phyloP scores from a whole-genome alignment of 176 grass and related monocot species.

The Triticum turgidum region DNA sequence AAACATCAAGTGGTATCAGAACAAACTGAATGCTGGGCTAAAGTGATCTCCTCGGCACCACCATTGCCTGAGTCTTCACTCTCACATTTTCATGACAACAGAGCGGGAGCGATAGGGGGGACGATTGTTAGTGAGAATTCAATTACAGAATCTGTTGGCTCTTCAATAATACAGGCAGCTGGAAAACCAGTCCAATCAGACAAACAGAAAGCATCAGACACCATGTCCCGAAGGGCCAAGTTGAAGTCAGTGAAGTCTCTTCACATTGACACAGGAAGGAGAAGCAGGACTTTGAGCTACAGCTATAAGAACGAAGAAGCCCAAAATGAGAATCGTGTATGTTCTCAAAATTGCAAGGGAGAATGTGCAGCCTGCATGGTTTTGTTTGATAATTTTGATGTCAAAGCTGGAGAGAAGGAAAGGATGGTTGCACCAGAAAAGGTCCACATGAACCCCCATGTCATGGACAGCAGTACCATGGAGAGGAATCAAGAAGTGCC shows the following conservation, averaged over 20 bases:
- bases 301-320: slow-evolving; percentile 26
- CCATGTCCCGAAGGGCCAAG: slow-evolving; percentile 57
- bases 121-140: slow-evolving; percentile 25
- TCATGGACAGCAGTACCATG: slow-evolving; percentile 32
- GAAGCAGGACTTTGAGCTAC: slow-evolving; percentile 25
- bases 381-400: slow-evolving; percentile 50
- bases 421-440: slow-evolving; percentile 45
- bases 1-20: slow-evolving; percentile 24
- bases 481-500: slow-evolving; percentile 28
- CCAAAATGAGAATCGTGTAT: slow-evolving; percentile 34
- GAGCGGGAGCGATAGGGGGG: slow-evolving; percentile 12
- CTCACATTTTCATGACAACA: slow-evolving; percentile 35
- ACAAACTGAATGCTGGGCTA: slow-evolving; percentile 12
- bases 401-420: slow-evolving; percentile 48
- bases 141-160: slow-evolving; percentile 42
- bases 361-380: slow-evolving; percentile 43
- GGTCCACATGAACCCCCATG: slow-evolving; percentile 39
- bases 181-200: slow-evolving; percentile 20
- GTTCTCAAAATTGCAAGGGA: slow-evolving; percentile 35
- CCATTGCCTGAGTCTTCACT: slow-evolving; percentile 42
- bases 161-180: slow-evolving; percentile 29
- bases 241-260: slow-evolving; percentile 76
- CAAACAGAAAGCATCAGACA: slow-evolving; percentile 37
- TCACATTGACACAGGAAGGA: slow-evolving; percentile 58
- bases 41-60: slow-evolving; percentile 43